Evolutionary conservation across 208 protist genomes (phyloP), one percentile per base, ranked within the genome.

Genomic region (Borovskyia barvae): DNA sequence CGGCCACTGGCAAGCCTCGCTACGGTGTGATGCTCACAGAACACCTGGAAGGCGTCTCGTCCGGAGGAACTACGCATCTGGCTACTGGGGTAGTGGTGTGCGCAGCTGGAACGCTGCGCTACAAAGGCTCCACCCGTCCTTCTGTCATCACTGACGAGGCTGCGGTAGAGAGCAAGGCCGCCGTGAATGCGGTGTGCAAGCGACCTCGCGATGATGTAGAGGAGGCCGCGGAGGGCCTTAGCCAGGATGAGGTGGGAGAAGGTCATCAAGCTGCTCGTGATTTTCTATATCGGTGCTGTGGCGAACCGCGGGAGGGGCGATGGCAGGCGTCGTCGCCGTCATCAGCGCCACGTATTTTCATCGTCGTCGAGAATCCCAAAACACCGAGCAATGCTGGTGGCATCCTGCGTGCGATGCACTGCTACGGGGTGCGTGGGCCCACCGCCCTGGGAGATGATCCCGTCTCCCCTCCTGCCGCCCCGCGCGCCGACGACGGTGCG

Each of bases 351-450:
- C 51, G 59, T 11, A 48, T 90, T 12, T 84, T 86, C 35, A 30
- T 90, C 6, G 82, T 80, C 5, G 66, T 90, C 2, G 79, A 85
- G 33, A 87, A 90, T 52, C 79, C 83, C 0, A 90, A 90, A 50
- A 90, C 78, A 9, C 83, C 83, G 1, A 68, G 72, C 9, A 90
- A 90, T 46, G 29, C 76, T 9, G 83, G 83, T 25, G 77, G 79
- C 52, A 87, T 90, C 36, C 60, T 90, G 15, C 75, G 83, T 26
- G 78, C 83, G 14, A 80, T 90, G 75, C 67, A 65, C 30, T 87
- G 72, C 40, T 63, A 71, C 32, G 64, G 64, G 8, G 32, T 71
- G 30, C 47, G 33, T 39, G 64, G 64, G 6, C 64, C 64, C 25
- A 39, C 48, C 39, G 0, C 29, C 48, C n/a, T n/a, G n/a, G n/a